phyloP scores from a whole-genome alignment of 2,329 filamentous ascomycete genomes.

The Fusarium brachygibbosum region DNA sequence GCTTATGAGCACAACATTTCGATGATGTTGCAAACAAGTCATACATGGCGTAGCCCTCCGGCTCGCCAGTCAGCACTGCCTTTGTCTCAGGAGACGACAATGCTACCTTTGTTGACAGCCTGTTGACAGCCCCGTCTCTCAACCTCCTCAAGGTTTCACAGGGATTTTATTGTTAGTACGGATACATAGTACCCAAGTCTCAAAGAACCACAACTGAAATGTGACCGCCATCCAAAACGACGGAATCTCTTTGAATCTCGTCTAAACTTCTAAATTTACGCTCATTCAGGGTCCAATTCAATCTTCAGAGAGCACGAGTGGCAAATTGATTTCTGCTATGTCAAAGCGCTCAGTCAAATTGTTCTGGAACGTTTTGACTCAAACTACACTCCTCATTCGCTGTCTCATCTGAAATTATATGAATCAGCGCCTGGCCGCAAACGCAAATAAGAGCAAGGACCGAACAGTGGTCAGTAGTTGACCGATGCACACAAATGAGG shows the following conservation, averaged over 20 bases:
- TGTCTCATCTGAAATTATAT: constrained; percentile 2
- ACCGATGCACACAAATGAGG: constrained; percentile 4
- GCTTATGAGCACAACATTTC: constrained; percentile 16
- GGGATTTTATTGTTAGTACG: not conserved
- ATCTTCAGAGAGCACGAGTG: constrained; percentile 5
- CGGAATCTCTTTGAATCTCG: constrained; percentile 6
- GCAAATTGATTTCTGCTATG: not conserved
- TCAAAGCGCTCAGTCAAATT: constrained; percentile 21
- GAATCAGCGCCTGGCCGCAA: constrained; percentile 4
- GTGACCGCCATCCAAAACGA: not conserved
- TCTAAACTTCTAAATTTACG: constrained; percentile 31
- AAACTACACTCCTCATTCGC: constrained; percentile 11
- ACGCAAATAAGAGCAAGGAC: constrained; percentile 30
- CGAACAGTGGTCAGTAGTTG: not conserved
- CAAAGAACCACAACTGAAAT: not conserved
- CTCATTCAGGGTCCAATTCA: constrained; percentile 19
- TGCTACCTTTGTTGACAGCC: constrained; percentile 16
- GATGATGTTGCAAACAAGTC: constrained; percentile 29
- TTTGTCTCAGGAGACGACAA: constrained; percentile 29
- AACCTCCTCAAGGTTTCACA: constrained; percentile 1
- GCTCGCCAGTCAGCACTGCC: constrained; percentile 24
- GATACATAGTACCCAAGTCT: constrained; percentile 6
- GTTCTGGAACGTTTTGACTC: constrained; percentile 33
- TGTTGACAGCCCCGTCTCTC: constrained; percentile 6
- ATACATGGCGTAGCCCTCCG: constrained; percentile 14